Percentiles rank a stretch among this genome's conserved stretches.
Evolutionary conservation across 2,329 filamentous ascomycete species (phyloP).

Genomic region (Fulvia fulva): DNA sequence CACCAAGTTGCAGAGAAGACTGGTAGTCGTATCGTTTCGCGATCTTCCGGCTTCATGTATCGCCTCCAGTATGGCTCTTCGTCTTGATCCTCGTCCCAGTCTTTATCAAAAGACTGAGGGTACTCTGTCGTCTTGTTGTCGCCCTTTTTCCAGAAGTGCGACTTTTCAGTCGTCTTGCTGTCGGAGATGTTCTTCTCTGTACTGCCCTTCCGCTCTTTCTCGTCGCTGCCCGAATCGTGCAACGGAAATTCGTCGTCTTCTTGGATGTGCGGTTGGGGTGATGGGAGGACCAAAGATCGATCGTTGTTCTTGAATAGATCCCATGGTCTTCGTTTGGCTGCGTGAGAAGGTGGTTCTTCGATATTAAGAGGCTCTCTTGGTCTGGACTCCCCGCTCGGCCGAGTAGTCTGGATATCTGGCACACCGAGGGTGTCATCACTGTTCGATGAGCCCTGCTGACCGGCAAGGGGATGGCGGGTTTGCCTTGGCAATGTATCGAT

Average conservation of each 20-base stretch:
- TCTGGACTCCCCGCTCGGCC: slow-evolving; percentile 25
- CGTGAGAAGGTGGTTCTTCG: slow-evolving; percentile 29
- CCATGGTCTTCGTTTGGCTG: slow-evolving; percentile 17
- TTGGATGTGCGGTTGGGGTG: slow-evolving; percentile 40
- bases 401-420: slow-evolving; percentile 11
- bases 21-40: slow-evolving; percentile 78
- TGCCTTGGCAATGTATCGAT: slow-evolving; percentile 9
- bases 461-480: slow-evolving; percentile 13
- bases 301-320: slow-evolving; percentile 36
- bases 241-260: slow-evolving; percentile 34
- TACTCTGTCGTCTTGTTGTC: slow-evolving; percentile 47
- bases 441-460: slow-evolving; percentile 8
- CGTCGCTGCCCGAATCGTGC: background rate
- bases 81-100: slow-evolving; percentile 59
- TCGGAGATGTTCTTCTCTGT: slow-evolving; percentile 7
- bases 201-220: slow-evolving; percentile 6
- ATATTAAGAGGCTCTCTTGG: slow-evolving; percentile 23
- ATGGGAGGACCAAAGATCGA: slow-evolving; percentile 37
- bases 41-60: slow-evolving; percentile 75
- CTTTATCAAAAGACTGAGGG: slow-evolving; percentile 58
- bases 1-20: slow-evolving; percentile 63
- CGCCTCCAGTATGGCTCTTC: slow-evolving; percentile 68
- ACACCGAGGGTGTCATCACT: slow-evolving; percentile 17
- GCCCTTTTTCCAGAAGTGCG: slow-evolving; percentile 31
- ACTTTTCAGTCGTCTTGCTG: slow-evolving; percentile 30